These are phyloP conservation scores for Neofusicoccum ribis DNA, from an alignment of 2,329 filamentous ascomycete genomes.

Conservation along the genomic window DNA sequence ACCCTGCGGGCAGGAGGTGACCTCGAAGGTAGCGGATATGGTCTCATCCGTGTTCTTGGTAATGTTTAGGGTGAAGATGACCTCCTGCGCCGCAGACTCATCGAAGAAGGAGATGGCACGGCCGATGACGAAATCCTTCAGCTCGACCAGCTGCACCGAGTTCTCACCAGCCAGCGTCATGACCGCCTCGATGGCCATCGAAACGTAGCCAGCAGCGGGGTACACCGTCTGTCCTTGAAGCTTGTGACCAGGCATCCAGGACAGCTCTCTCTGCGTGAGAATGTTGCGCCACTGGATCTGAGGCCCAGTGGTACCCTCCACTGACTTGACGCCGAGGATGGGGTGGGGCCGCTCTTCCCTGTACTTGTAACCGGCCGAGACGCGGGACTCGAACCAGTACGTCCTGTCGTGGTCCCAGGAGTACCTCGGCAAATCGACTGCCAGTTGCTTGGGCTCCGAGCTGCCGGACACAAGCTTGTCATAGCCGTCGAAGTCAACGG, in stretches of 20 bases:
- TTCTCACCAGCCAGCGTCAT: conserved; percentile 26
- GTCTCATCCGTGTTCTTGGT: not conserved
- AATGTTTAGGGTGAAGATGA: not conserved
- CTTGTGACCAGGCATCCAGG: conserved; percentile 26
- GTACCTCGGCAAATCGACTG: conserved; percentile 27
- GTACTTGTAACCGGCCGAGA: conserved; percentile 16
- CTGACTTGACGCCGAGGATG: conserved; percentile 24
- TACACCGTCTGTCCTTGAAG: conserved; percentile 40
- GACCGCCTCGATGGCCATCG: conserved; percentile 39
- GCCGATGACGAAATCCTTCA: conserved; percentile 20
- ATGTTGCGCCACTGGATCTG: conserved; percentile 29
- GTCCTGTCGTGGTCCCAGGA: conserved; percentile 29
- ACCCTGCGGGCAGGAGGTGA: not conserved
- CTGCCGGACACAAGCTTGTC: conserved; percentile 19
- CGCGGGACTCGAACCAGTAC: conserved; percentile 24
- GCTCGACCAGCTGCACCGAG: conserved; percentile 19
- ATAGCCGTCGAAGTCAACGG: conserved; percentile 27
- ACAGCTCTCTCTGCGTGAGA: conserved; percentile 20
- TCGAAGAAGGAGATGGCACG: too few species aligned
- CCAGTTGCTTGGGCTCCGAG: conserved; percentile 18
- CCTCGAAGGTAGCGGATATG: not conserved
- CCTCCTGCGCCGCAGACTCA: not conserved
- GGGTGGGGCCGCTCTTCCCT: conserved; percentile 25
- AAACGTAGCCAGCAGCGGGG: conserved; percentile 47
- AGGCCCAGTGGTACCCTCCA: conserved; percentile 23